Percentiles rank a stretch among this genome's conserved stretches.
phyloP scores from a whole-genome alignment of 2,329 filamentous ascomycete genomes.

The Ophiostoma ips region DNA sequence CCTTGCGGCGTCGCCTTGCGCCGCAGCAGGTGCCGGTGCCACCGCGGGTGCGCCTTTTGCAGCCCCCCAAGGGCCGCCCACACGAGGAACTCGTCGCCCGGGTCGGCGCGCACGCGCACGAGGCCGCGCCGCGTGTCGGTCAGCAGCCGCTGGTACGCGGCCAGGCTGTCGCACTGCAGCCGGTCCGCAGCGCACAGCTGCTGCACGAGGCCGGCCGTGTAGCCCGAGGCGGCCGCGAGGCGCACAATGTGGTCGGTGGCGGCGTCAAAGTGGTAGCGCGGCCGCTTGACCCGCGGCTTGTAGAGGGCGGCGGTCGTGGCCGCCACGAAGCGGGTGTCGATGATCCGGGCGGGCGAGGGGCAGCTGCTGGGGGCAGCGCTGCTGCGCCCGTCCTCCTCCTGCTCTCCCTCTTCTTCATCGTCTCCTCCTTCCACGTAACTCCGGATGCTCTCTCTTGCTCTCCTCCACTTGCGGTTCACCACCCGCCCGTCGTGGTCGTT shows the following conservation, averaged over 20 bases:
- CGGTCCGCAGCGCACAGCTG: conserved; percentile 8
- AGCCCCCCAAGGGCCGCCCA: conserved; percentile 10
- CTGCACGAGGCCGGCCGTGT: conserved; percentile 6
- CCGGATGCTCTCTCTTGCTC: neutral
- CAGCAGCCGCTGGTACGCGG: conserved; percentile 11
- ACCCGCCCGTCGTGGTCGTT: neutral
- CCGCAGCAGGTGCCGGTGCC: conserved; percentile 4
- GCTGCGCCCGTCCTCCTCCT: neutral
- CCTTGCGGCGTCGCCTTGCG: neutral
- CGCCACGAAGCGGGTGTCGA: neutral
- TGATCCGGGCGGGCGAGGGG: too few relatives aligned
- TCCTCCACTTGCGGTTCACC: too few relatives aligned
- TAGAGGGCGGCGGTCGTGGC: neutral
- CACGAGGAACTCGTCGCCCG: conserved; percentile 10
- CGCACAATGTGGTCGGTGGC: conserved; percentile 7
- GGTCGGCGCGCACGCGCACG: conserved; percentile 5
- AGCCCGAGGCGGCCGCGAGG: conserved; percentile 5
- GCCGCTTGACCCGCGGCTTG: conserved; percentile 4
- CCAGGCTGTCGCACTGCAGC: conserved; percentile 8
- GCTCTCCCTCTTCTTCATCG: neutral
- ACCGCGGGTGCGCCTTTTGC: conserved; percentile 3
- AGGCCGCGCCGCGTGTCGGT: conserved; percentile 8
- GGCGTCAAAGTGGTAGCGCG: conserved; percentile 8
- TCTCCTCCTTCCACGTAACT: neutral
- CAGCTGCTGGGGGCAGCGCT: neutral